Base-by-base conservation (phyloP, 352 stramenopile species). In the Stephanocyclus meneghinianus region DNA sequence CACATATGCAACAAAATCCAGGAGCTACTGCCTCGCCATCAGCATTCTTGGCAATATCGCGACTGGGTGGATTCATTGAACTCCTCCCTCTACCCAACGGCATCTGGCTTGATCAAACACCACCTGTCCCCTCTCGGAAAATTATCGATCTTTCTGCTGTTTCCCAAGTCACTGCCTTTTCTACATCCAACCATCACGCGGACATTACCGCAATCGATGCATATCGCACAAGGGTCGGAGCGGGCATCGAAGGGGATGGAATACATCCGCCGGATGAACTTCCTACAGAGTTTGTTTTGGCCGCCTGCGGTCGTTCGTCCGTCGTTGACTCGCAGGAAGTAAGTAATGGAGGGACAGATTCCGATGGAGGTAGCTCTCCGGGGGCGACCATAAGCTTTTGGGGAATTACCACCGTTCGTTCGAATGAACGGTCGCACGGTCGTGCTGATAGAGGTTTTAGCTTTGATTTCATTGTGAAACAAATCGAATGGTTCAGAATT, bases 51-150 rank as follows among this genome's bases (percentile, higher is more conserved):
- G 81, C 63, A n/a, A 71, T 94, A n/a, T 81, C 80, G 30, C 79
- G 89, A 48, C 51, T 94, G 55, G 87, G 89, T 21, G 89, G 84
- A 13, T 90, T 78, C 53, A 77, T 94, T 16, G 89, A 94, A 76
- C 56, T 94, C 4, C 29, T 94, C 21, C 81, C 84, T 21, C 13
- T 94, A 2, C 81, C 87, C 16, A 71, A 53, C 18, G 68, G 71
- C 57, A 50, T 94, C n/a, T 92, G 87, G 83, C 48, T 68, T 81
- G 13, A 69, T 89, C 11, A 35, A 29, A 66, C 53, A 18, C 11
- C 13, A 8, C 69, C 71, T 29, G 3, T 40, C 35, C 50, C 50
- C 29, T 30, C 60, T 18, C 11, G 57, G 26, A 65, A 48, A 21
- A 15, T 65, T 13, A 32, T 65, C 2, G 57, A 86, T 51, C 32